Conservation (phyloP, 306 rosid genomes). For the Oxytropis ochrocephala region DNA sequence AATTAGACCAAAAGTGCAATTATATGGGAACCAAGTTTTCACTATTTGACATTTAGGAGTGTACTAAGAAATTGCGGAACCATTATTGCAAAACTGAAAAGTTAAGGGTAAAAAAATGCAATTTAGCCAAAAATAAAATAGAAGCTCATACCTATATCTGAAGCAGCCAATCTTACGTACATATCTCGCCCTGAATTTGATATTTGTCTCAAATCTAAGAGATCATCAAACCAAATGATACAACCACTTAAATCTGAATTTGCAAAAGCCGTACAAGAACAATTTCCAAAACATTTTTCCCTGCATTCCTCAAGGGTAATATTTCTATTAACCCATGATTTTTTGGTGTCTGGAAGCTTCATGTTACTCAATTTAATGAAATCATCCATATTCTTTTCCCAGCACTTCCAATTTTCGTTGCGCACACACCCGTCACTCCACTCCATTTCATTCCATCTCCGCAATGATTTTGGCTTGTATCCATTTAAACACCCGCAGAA, state of each 20-base stretch:
- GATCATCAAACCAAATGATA: conserved; percentile 46
- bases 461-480: conserved; percentile 30
- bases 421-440: conserved; percentile 37
- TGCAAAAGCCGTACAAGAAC: conserved; percentile 44
- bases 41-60: no score
- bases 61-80: no score
- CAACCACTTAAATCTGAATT: conserved; percentile 45
- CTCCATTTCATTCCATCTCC: conserved; percentile 14
- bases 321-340: conserved; percentile 33
- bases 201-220: conserved; percentile 30
- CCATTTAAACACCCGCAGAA: conserved; percentile 41
- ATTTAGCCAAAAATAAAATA: not conserved
- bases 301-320: conserved; percentile 42
- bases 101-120: no score
- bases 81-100: no score
- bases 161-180: not conserved
- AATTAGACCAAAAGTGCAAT: no score
- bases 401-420: conserved; percentile 21
- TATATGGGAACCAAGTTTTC: no score
- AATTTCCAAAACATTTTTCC: conserved; percentile 41
- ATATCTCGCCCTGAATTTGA: conserved; percentile 30
- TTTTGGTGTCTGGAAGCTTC: conserved; percentile 34
- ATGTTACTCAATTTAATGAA: conserved; percentile 16
- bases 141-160: conserved; percentile 29
- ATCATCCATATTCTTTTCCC: conserved; percentile 27